Evolutionary conservation across 257 asterid genomes (phyloP).

Genomic region (Gardenia jasminoides): DNA sequence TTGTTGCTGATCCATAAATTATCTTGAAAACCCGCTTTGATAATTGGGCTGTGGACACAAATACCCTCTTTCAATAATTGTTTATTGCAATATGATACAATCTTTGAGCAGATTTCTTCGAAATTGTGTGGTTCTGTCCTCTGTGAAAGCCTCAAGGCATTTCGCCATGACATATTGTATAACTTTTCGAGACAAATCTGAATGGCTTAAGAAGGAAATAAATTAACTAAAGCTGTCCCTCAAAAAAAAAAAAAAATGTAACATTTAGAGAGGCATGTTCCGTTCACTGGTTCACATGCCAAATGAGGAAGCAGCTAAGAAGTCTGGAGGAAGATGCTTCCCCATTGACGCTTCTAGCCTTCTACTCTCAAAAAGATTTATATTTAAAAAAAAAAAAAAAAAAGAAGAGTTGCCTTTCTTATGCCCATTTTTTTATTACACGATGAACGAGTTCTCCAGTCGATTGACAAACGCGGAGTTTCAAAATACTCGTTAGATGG

Average conservation of each 20-base stretch:
- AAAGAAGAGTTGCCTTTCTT: too few relatives aligned
- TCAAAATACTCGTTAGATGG: too few relatives aligned
- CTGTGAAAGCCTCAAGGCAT: neutral
- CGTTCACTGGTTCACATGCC: neutral
- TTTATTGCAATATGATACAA: constrained; percentile 13
- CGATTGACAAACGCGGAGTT: too few relatives aligned
- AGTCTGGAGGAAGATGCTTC: neutral
- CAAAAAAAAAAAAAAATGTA: too few relatives aligned
- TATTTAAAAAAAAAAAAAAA: too few relatives aligned
- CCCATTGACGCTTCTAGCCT: too few relatives aligned
- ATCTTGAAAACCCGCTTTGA: constrained; percentile 15
- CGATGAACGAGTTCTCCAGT: too few relatives aligned
- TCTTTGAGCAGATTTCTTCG: constrained; percentile 11
- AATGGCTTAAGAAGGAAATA: neutral
- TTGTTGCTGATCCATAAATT: constrained; percentile 12
- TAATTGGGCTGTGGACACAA: constrained; percentile 15
- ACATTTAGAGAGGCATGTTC: too few relatives aligned
- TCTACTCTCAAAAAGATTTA: too few relatives aligned
- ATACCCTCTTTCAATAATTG: constrained; percentile 10
- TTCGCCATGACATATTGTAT: constrained; percentile 12
- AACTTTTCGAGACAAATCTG: neutral
- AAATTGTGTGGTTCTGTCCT: constrained; percentile 2
- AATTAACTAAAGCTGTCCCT: too few relatives aligned
- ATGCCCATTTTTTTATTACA: too few relatives aligned
- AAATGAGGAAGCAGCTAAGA: neutral